These are phyloP conservation scores for Lipomyces yamanashiensis DNA, from an alignment of 805 yeast species.

Conservation along the genomic window DNA sequence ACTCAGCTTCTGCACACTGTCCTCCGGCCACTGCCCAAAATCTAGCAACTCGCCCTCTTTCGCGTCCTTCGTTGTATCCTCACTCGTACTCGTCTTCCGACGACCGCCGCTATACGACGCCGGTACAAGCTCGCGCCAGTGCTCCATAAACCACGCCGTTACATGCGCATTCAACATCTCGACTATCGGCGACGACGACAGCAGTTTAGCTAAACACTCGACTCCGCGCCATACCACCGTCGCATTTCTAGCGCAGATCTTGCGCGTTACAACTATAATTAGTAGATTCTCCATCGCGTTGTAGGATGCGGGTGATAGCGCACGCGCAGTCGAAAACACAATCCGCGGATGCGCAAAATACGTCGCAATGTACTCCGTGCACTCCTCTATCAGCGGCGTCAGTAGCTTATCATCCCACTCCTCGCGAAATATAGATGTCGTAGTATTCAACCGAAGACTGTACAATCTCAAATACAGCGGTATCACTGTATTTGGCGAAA, in stretches of 20 bases:
- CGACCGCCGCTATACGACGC: background rate
- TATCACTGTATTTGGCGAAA: slow-evolving; percentile 22
- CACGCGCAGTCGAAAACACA: slow-evolving; percentile 30
- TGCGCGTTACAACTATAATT: slow-evolving; percentile 9
- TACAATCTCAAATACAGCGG: slow-evolving; percentile 29
- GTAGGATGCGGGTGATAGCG: slow-evolving; percentile 19
- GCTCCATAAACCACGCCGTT: slow-evolving; percentile 23
- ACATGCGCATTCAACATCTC: slow-evolving; percentile 14
- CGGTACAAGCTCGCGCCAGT: slow-evolving; percentile 31
- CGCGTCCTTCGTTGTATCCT: background rate
- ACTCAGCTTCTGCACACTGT: slow-evolving; percentile 20
- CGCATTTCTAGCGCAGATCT: slow-evolving; percentile 19
- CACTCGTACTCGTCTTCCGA: background rate
- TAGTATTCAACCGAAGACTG: slow-evolving; percentile 22
- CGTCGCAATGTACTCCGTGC: slow-evolving; percentile 16
- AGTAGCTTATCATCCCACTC: slow-evolving; percentile 31
- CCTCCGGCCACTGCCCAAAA: slow-evolving; percentile 5
- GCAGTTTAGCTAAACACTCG: slow-evolving; percentile 29
- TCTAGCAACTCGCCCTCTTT: background rate
- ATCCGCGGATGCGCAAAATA: slow-evolving; percentile 32
- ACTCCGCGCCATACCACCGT: slow-evolving; percentile 33
- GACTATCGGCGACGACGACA: slow-evolving; percentile 19
- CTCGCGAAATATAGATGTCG: slow-evolving; percentile 25
- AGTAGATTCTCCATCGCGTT: slow-evolving; percentile 29
- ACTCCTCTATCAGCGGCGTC: slow-evolving; percentile 24